Percentiles rank a stretch among this genome's conserved stretches.
These are phyloP conservation scores for Calamus simplicifolius DNA, from an alignment of 176 grass and related monocot genomes.

Conservation along the genomic window DNA sequence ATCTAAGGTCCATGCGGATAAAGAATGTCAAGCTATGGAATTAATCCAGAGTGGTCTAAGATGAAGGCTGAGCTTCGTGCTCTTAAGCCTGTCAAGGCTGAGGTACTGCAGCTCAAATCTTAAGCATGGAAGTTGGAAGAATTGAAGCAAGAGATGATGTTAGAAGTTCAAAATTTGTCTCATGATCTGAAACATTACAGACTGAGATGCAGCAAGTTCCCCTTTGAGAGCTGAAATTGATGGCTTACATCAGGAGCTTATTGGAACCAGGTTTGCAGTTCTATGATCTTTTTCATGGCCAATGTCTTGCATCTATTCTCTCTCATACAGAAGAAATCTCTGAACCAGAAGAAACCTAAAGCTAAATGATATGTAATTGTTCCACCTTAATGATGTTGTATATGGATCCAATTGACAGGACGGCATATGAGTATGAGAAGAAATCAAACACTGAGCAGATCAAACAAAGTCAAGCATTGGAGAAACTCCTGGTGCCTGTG, in stretches of 20 bases:
- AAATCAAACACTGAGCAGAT: conserved; percentile 24
- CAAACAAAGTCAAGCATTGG: conserved; percentile 31
- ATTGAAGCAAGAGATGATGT: conserved; percentile 20
- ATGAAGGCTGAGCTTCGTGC: conserved; percentile 33
- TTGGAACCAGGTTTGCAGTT: conserved; percentile 24
- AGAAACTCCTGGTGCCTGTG: conserved; percentile 33
- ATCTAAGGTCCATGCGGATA: conserved; percentile 24
- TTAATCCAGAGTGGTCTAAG: conserved; percentile 35
- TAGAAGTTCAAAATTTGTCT: conserved; percentile 24
- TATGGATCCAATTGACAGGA: conserved; percentile 1
- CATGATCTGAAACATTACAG: conserved; percentile 29
- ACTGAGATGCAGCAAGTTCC: conserved; percentile 31
- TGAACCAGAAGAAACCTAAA: no score
- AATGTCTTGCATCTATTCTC: no score
- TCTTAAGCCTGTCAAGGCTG: conserved; percentile 16
- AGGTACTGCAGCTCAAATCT: conserved; percentile 8
- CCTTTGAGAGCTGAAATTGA: conserved; percentile 20
- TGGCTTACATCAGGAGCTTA: conserved; percentile 23
- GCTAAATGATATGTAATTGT: no score
- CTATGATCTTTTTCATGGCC: not conserved
- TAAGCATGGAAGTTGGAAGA: conserved; percentile 17
- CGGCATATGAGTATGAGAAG: conserved; percentile 26
- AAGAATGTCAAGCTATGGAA: conserved; percentile 31
- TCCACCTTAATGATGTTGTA: no score
- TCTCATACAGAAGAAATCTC: no score